A percentile compares a stretch with the other conserved stretches of the same genome.
Evolutionary conservation across 495 filamentous ascomycete species (phyloP).

Genomic region (Cryomyces antarcticus): DNA sequence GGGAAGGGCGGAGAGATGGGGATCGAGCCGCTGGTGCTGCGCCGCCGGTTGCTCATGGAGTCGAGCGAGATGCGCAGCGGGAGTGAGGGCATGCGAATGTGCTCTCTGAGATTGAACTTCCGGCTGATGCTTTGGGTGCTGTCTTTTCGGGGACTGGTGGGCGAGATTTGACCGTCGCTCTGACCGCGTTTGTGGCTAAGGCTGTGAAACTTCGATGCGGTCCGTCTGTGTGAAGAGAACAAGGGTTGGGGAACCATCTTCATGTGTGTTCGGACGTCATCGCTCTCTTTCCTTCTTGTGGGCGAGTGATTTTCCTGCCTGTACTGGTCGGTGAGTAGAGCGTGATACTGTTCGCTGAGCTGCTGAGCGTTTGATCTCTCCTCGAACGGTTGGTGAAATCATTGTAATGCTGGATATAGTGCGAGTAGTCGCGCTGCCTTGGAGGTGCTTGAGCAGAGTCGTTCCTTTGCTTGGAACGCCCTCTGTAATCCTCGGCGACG

Average conservation of each 20-base stretch:
- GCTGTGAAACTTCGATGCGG: not conserved
- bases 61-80: not conserved
- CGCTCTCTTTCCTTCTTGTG: not conserved
- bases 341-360: constrained; percentile 5
- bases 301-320: not conserved
- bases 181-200: not conserved
- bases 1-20: constrained; percentile 8
- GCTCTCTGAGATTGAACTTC: no score
- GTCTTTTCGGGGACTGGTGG: not conserved
- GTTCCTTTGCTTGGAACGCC: no score
- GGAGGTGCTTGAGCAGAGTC: not conserved
- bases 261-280: constrained; percentile 2
- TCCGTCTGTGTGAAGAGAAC: not conserved
- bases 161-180: not conserved
- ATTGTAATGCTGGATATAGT: not conserved
- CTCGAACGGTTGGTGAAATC: not conserved
- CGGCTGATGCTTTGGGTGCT: not conserved
- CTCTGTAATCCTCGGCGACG: no score
- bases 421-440: not conserved
- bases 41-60: not conserved
- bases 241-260: constrained; percentile 9
- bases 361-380: constrained; percentile 1
- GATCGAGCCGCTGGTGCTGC: constrained; percentile 6
- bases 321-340: constrained; percentile 4
- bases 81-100: no score